A percentile compares a stretch with the other conserved stretches of the same genome.
Evolutionary conservation across 2,329 filamentous ascomycete genomes (phyloP).

Genomic region (Ophiosphaerella korrae): DNA sequence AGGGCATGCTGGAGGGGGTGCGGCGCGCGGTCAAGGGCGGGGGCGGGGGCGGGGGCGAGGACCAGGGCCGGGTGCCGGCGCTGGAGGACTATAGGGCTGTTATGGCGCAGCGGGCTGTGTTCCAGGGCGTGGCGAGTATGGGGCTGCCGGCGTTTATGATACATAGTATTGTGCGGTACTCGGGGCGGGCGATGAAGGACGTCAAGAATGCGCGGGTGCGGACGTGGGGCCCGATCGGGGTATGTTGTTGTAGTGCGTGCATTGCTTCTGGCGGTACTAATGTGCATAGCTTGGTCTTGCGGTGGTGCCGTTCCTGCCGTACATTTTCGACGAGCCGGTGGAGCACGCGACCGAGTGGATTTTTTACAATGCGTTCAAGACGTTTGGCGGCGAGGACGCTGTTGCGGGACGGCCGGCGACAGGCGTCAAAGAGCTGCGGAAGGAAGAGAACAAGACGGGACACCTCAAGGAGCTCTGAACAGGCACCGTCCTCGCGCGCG

Average conservation of each 20-base stretch:
- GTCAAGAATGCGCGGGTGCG: slow-evolving; percentile 75
- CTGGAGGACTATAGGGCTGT: slow-evolving; percentile 90
- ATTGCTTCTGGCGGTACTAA: slow-evolving; percentile 3
- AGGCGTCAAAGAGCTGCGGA: slow-evolving; percentile 45
- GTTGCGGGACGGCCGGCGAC: slow-evolving; percentile 52
- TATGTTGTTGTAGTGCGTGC: slow-evolving; percentile 55
- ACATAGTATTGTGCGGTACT: slow-evolving; percentile 89
- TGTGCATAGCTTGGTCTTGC: slow-evolving; percentile 60
- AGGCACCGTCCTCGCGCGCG: too few species aligned
- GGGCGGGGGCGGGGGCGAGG: slow-evolving; percentile 19
- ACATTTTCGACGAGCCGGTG: slow-evolving; percentile 87
- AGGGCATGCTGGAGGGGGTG: slow-evolving; percentile 19
- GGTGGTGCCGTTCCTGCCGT: slow-evolving; percentile 79
- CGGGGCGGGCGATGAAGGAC: slow-evolving; percentile 82
- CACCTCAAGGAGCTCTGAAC: slow-evolving; percentile 49
- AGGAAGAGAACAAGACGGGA: slow-evolving; percentile 37
- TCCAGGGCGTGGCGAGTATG: slow-evolving; percentile 92
- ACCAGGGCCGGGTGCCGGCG: slow-evolving; percentile 61
- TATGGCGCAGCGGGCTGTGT: slow-evolving; percentile 87
- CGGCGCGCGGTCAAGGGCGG: slow-evolving; percentile 32
- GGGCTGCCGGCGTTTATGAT: slow-evolving; percentile 92
- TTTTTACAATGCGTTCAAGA: slow-evolving; percentile 81
- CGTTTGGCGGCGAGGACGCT: slow-evolving; percentile 69
- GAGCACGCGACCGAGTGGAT: slow-evolving; percentile 89
- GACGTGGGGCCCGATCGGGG: slow-evolving; percentile 89